Evolutionary conservation across 495 filamentous ascomycete genomes (phyloP).

Genomic region (Penicillium cinerascens): DNA sequence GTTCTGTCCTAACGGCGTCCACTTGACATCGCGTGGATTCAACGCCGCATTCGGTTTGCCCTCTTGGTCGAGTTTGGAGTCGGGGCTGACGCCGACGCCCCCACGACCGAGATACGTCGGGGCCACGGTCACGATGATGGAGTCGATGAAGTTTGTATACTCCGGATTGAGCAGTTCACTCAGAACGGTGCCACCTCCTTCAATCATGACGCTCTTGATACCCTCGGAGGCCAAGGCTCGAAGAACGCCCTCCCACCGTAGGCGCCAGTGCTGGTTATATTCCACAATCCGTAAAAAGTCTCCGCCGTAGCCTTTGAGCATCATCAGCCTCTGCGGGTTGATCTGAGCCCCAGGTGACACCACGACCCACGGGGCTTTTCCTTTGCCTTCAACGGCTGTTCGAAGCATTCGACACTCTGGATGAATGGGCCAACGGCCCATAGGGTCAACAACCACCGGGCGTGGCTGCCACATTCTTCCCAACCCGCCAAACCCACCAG

Average conservation of each 20-base stretch:
- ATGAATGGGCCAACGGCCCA: constrained; percentile 60
- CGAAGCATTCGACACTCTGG: constrained; percentile 58
- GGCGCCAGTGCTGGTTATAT: constrained; percentile 46
- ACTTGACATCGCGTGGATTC: constrained; percentile 63
- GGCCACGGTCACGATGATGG: constrained; percentile 79
- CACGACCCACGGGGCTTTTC: constrained; percentile 69
- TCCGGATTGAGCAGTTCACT: constrained; percentile 64
- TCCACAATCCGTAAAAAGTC: constrained; percentile 47
- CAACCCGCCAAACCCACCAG: constrained; percentile 50
- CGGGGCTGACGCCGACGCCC: constrained; percentile 68
- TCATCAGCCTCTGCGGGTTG: constrained; percentile 41
- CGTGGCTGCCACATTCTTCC: constrained; percentile 63
- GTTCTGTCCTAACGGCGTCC: constrained; percentile 70
- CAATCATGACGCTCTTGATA: constrained; percentile 79
- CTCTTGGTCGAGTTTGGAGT: constrained; percentile 44
- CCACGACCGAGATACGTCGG: constrained; percentile 79
- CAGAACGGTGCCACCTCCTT: constrained; percentile 77
- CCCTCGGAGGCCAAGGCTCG: constrained; percentile 53
- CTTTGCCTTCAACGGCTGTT: constrained; percentile 61
- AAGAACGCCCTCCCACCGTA: constrained; percentile 63
- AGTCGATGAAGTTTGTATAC: constrained; percentile 61
- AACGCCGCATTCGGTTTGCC: constrained; percentile 53
- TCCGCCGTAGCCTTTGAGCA: constrained; percentile 49
- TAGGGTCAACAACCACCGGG: constrained; percentile 76
- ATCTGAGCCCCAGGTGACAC: constrained; percentile 50